Evolutionary conservation across 2,329 filamentous ascomycete species (phyloP).

Genomic region (Clonostachys chloroleuca): DNA sequence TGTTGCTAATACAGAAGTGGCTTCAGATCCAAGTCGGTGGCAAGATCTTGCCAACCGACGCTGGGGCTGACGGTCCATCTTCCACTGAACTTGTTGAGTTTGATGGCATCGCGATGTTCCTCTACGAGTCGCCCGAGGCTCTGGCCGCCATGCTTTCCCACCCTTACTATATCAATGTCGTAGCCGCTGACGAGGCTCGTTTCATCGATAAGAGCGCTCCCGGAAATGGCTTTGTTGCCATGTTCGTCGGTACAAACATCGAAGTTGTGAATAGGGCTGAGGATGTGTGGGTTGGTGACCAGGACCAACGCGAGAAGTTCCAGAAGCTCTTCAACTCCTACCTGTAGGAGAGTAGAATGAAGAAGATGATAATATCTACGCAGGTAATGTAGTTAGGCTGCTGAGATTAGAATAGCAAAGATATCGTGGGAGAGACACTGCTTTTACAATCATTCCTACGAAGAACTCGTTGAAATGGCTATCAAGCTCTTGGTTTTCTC

Average conservation of each 20-base stretch:
- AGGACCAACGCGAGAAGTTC: constrained; percentile 9
- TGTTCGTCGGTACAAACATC: constrained; percentile 12
- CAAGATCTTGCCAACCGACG: constrained; percentile 14
- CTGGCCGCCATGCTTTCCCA: constrained; percentile 15
- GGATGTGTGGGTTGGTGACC: constrained; percentile 16
- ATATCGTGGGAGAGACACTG: no score
- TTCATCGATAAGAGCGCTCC: constrained; percentile 20
- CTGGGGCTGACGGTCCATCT: constrained; percentile 6
- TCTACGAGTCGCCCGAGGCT: constrained; percentile 13
- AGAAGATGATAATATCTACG: no score
- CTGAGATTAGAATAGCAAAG: no score
- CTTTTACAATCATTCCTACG: no score
- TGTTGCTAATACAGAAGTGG: no score
- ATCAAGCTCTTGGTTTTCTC: no score
- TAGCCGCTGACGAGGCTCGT: constrained; percentile 17
- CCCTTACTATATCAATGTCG: constrained; percentile 17
- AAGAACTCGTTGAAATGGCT: no score
- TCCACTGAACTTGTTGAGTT: constrained; percentile 14
- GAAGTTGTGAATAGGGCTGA: constrained; percentile 12
- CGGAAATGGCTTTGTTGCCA: constrained; percentile 17
- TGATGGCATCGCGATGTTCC: constrained; percentile 20
- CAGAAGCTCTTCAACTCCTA: constrained; percentile 12
- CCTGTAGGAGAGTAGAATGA: no score
- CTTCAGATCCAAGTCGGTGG: constrained; percentile 16
- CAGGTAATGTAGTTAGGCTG: no score